These are phyloP conservation scores for Neolentinus lepideus DNA, from an alignment of 1,284 basidiomycete species.

Conservation along the genomic window DNA sequence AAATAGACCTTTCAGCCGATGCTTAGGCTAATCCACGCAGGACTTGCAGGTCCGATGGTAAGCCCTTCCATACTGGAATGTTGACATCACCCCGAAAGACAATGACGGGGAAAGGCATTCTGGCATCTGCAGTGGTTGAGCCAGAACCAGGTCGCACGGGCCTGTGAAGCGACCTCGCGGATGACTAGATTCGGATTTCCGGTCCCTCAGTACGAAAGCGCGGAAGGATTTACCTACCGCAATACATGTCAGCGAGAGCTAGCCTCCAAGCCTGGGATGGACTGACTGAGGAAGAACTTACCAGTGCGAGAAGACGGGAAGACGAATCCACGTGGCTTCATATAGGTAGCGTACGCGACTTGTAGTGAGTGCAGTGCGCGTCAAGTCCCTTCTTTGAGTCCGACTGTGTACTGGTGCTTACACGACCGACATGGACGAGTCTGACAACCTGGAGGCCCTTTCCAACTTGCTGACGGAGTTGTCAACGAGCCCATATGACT, in stretches of 20 bases:
- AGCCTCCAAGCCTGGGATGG: no score
- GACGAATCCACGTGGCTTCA: no score
- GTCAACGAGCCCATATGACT: conserved; percentile 51
- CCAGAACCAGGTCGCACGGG: not conserved
- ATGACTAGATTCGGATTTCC: no score
- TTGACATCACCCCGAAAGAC: not conserved
- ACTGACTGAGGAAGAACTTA: no score
- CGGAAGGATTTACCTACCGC: no score
- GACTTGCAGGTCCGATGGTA: not conserved
- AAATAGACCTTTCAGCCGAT: not conserved
- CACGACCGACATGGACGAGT: conserved; percentile 23
- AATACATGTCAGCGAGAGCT: no score
- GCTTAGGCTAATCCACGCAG: not conserved
- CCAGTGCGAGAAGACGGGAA: no score
- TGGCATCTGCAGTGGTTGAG: not conserved
- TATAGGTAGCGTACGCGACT: no score
- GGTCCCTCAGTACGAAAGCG: no score
- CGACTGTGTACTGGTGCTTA: not conserved
- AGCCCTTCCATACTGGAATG: not conserved
- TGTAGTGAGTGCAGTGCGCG: no score
- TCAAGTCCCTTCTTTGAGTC: no score
- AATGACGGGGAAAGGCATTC: not conserved
- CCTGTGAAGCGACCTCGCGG: not conserved
- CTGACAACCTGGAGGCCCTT: conserved; percentile 48
- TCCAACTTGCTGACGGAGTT: conserved; percentile 49